Conservation (phyloP, 805 yeast species). For the Tetrapisispora pingtungensis region DNA sequence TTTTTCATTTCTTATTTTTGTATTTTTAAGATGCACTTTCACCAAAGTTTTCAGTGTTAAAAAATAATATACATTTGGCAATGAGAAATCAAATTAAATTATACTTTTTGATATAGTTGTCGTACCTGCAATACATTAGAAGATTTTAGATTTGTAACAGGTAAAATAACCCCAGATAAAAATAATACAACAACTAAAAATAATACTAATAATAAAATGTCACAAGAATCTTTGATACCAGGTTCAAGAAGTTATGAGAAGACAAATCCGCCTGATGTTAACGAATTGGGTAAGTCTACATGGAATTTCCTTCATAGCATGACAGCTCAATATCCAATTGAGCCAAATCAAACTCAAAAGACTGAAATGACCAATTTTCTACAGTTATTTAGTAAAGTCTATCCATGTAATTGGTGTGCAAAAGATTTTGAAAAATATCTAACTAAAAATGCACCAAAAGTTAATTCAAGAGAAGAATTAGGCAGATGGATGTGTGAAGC, state of each 20-base stretch:
- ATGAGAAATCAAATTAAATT: neutral
- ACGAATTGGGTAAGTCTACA: constrained; percentile 67
- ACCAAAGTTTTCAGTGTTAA: too few relatives aligned
- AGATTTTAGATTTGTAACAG: constrained; percentile 64
- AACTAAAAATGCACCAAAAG: constrained; percentile 42
- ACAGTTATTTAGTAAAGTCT: constrained; percentile 60
- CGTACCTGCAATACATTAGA: constrained; percentile 77
- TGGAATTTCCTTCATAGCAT: constrained; percentile 90
- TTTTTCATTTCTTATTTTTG: neutral
- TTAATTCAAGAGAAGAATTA: constrained; percentile 60
- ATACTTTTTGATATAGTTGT: constrained; percentile 39
- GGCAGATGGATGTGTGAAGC: constrained; percentile 93
- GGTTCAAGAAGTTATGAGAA: constrained; percentile 29
- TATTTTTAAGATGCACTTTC: neutral
- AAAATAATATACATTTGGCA: too few relatives aligned
- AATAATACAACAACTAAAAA: neutral
- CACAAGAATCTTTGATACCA: constrained; percentile 8
- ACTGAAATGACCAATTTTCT: constrained; percentile 63
- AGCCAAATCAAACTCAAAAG: constrained; percentile 56
- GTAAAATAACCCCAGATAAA: constrained; percentile 8
- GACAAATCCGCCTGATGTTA: constrained; percentile 82
- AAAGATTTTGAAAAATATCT: constrained; percentile 66
- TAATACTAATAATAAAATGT: neutral
- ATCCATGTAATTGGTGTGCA: constrained; percentile 94
- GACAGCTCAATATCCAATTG: constrained; percentile 79